Evolutionary conservation across 768 basidiomycete species (phyloP).

Genomic region (Russula sp.): DNA sequence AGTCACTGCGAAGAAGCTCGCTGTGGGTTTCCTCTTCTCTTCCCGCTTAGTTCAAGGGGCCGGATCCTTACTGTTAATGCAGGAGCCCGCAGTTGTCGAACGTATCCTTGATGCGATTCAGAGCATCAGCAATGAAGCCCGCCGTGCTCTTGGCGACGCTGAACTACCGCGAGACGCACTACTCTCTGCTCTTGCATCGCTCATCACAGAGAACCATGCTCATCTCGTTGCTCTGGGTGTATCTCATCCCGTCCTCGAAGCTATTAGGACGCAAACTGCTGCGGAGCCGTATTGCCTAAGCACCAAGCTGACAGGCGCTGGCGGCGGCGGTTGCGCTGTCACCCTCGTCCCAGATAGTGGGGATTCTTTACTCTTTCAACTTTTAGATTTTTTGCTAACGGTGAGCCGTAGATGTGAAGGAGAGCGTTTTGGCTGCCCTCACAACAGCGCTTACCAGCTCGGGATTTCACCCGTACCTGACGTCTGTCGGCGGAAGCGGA

Average conservation of each 20-base stretch:
- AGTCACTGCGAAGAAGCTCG: constrained; percentile 66
- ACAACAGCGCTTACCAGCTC: constrained; percentile 51
- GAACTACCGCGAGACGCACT: constrained; percentile 61
- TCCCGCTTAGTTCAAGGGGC: not conserved
- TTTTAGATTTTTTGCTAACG: not conserved
- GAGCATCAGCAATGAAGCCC: constrained; percentile 76
- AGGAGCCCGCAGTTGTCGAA: constrained; percentile 85
- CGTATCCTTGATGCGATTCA: constrained; percentile 78
- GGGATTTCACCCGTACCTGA: constrained; percentile 80
- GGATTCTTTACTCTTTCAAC: constrained; percentile 27
- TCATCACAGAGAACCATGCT: constrained; percentile 86
- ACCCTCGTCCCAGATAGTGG: constrained; percentile 91
- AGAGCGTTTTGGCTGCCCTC: constrained; percentile 51
- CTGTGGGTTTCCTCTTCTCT: constrained; percentile 37
- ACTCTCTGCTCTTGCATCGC: constrained; percentile 61
- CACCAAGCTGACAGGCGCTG: constrained; percentile 97
- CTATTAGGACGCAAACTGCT: constrained; percentile 65
- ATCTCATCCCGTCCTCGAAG: constrained; percentile 84
- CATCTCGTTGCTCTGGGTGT: constrained; percentile 83
- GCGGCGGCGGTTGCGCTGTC: constrained; percentile 97
- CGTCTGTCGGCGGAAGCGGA: constrained; percentile 90
- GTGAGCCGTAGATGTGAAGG: constrained; percentile 58
- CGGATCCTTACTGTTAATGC: constrained; percentile 14
- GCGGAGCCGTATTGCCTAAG: constrained; percentile 61
- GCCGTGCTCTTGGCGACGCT: constrained; percentile 64